phyloP scores from a whole-genome alignment of 768 basidiomycete species.

The Pisolithus marmoratus region DNA sequence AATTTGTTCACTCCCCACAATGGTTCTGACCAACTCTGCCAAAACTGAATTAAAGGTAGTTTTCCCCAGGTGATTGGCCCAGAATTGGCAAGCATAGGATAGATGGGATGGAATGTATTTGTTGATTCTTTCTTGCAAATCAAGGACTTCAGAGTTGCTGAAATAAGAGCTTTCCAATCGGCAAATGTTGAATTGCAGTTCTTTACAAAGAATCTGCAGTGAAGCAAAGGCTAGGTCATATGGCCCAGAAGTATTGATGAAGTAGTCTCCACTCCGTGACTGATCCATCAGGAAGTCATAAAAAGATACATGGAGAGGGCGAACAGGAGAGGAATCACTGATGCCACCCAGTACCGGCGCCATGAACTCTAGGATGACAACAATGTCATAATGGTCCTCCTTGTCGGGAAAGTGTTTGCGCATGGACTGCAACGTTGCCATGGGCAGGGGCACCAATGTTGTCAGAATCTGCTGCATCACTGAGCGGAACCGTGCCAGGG shows the following conservation, averaged over 20 bases:
- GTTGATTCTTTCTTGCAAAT: neutral
- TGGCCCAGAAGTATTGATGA: conserved; percentile 8
- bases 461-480: neutral
- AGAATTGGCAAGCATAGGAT: conserved; percentile 8
- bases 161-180: conserved; percentile 25
- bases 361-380: neutral
- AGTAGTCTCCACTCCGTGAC: conserved; percentile 10
- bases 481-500: too few species aligned
- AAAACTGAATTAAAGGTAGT: neutral
- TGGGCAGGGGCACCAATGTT: neutral
- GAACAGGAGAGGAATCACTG: conserved; percentile 3
- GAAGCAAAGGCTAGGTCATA: conserved; percentile 15
- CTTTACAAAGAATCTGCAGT: conserved; percentile 22
- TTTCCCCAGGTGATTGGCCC: conserved; percentile 3
- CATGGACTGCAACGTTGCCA: neutral
- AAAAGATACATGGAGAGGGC: conserved; percentile 23
- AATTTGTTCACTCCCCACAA: conserved; percentile 4
- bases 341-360: conserved; percentile 6
- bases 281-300: conserved; percentile 18
- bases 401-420: neutral
- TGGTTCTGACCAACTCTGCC: neutral
- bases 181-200: conserved; percentile 33
- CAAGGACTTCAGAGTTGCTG: conserved; percentile 19
- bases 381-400: neutral
- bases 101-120: conserved; percentile 2